These are phyloP conservation scores for Aspergillus bridgeri DNA, from an alignment of 495 filamentous ascomycete genomes.

Conservation along the genomic window DNA sequence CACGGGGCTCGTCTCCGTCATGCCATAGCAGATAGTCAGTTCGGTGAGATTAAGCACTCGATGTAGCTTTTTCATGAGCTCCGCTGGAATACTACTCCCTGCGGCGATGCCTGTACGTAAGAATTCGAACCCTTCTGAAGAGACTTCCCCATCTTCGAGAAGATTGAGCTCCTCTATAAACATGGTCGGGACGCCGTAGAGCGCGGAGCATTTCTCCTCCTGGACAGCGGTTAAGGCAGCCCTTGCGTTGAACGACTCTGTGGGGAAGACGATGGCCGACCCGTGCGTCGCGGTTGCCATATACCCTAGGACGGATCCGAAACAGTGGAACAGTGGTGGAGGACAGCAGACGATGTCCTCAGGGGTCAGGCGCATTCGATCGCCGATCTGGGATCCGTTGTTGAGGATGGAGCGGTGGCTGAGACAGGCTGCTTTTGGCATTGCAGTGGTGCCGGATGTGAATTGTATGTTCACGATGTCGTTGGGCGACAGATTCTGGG, in stretches of 20 bases:
- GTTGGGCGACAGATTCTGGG: constrained; percentile 51
- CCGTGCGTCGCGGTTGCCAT: constrained; percentile 93
- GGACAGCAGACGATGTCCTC: constrained; percentile 78
- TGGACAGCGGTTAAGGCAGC: constrained; percentile 68
- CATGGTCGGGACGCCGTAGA: constrained; percentile 97
- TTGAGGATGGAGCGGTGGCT: constrained; percentile 84
- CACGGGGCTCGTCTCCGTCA: constrained; percentile 97
- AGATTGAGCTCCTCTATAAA: constrained; percentile 84
- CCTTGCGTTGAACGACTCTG: constrained; percentile 79
- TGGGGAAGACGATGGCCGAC: constrained; percentile 78
- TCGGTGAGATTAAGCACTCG: constrained; percentile 73
- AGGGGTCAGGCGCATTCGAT: constrained; percentile 73
- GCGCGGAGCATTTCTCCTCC: constrained; percentile 73
- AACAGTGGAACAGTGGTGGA: constrained; percentile 90
- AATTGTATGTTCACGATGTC: constrained; percentile 96
- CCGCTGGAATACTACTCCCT: constrained; percentile 75
- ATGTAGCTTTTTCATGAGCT: constrained; percentile 81
- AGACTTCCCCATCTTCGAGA: constrained; percentile 52
- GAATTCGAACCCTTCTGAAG: constrained; percentile 58
- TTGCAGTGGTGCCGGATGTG: constrained; percentile 86
- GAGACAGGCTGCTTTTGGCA: constrained; percentile 90
- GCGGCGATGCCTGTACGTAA: constrained; percentile 91
- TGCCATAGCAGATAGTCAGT: constrained; percentile 94
- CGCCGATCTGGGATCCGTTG: constrained; percentile 78
- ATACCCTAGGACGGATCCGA: constrained; percentile 86